Percentiles rank a stretch among this genome's conserved stretches.
Evolutionary conservation across 495 filamentous ascomycete genomes (phyloP).

Genomic region (Echria macrotheca): DNA sequence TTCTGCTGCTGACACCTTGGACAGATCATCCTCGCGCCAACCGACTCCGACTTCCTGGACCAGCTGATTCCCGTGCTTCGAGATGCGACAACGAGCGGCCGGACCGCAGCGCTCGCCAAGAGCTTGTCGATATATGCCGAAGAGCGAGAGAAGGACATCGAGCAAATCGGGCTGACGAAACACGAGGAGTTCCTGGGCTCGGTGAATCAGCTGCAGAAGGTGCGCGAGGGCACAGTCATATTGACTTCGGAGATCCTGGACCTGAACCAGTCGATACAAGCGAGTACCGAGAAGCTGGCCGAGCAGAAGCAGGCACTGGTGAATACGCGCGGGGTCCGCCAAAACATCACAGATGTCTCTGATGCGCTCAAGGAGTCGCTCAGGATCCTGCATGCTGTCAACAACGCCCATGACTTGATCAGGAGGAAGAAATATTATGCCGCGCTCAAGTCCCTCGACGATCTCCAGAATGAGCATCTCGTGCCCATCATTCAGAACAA

Average conservation of each 20-base stretch:
- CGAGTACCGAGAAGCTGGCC: slow-evolving; percentile 89
- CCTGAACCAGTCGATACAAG: slow-evolving; percentile 89
- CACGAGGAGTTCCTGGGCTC: slow-evolving; percentile 94
- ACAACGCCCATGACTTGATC: slow-evolving; percentile 88
- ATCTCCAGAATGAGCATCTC: slow-evolving; percentile 92
- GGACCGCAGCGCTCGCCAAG: slow-evolving; percentile 68
- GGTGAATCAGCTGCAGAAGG: slow-evolving; percentile 84
- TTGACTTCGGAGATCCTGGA: slow-evolving; percentile 88
- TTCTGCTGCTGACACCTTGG: neutral
- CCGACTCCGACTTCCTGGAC: slow-evolving; percentile 89
- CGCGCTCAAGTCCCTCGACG: slow-evolving; percentile 87
- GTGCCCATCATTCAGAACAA: slow-evolving; percentile 56
- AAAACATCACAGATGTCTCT: slow-evolving; percentile 93
- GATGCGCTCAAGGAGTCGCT: slow-evolving; percentile 84
- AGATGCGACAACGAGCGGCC: slow-evolving; percentile 74
- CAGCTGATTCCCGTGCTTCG: slow-evolving; percentile 89
- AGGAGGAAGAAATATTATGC: slow-evolving; percentile 91
- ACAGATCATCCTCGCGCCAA: slow-evolving; percentile 88
- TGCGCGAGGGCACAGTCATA: slow-evolving; percentile 79
- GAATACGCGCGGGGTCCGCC: slow-evolving; percentile 82
- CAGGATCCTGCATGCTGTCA: slow-evolving; percentile 86
- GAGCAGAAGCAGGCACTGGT: slow-evolving; percentile 92
- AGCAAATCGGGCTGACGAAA: slow-evolving; percentile 88
- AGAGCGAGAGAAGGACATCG: slow-evolving; percentile 86
- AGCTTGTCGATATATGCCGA: slow-evolving; percentile 73